phyloP scores from a whole-genome alignment of 305 asterid genomes.

The Plantago lanceolata region DNA sequence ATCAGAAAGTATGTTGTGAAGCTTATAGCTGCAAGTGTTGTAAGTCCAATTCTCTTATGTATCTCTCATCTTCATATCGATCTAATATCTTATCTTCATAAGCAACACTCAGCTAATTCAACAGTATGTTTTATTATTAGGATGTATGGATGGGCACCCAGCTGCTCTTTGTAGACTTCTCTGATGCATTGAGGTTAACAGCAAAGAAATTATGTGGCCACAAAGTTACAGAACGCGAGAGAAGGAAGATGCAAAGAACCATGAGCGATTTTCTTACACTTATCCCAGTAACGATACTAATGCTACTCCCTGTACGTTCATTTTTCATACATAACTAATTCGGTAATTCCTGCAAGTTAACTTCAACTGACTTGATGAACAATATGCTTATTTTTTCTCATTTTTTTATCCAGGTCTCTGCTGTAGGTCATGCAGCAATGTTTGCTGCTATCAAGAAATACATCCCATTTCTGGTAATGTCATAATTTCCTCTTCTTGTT shows the following conservation, averaged over 20 bases:
- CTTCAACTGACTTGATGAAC: background rate
- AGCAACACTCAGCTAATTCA: conserved; percentile 15
- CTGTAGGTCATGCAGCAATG: conserved; percentile 85
- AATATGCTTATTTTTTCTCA: background rate
- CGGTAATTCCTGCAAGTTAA: too few species aligned
- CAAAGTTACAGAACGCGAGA: conserved; percentile 52
- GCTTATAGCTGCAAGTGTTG: conserved; percentile 49
- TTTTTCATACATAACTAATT: background rate
- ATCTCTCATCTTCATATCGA: background rate
- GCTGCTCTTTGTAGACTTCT: conserved; percentile 52
- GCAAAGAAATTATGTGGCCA: conserved; percentile 45
- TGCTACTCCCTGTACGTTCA: conserved; percentile 73
- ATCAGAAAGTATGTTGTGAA: conserved; percentile 41
- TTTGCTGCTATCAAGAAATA: conserved; percentile 76
- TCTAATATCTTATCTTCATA: background rate
- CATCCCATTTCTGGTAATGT: conserved; percentile 52
- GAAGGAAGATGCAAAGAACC: conserved; percentile 52
- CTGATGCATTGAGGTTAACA: conserved; percentile 34
- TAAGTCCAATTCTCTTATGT: conserved; percentile 32
- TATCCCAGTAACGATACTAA: conserved; percentile 64
- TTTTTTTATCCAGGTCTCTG: conserved; percentile 50
- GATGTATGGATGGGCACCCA: conserved; percentile 75
- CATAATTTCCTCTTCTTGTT: background rate
- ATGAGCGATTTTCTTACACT: conserved; percentile 53
- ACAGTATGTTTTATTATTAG: conserved; percentile 30